Evolutionary conservation across 2,329 filamentous ascomycete species (phyloP), one percentile per base, ranked within the genome.

Genomic region (Malbranchea cinnamomea): DNA sequence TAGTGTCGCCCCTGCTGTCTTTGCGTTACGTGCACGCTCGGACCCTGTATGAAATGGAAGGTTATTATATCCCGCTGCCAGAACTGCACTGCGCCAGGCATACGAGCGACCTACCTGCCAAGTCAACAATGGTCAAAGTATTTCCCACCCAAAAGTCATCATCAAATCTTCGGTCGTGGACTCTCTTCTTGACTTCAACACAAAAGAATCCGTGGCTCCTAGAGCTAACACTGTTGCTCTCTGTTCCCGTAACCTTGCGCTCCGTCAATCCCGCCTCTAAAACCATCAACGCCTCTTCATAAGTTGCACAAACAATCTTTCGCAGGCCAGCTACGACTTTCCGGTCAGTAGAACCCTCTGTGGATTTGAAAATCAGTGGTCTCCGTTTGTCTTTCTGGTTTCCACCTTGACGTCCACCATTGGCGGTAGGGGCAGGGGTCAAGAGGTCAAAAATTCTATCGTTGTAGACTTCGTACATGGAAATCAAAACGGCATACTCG

Each of bases 381-480:
- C 85, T 72, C n/a, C 89, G 74, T 29, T 75, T 67, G 43, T 81
- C 83, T 2, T 60, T 58, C 37, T 63, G 62, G n/a, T 62, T 54
- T 16, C 54, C 58, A 16, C 56, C 54, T 37, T 60, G 48, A 23
- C 56, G 50, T 7, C 52, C 56, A 38, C 52, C 44, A 7, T 49
- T 48, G n/a, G 48, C 48, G 14, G 50, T 50, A 24, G 51, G 52
- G 4, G 52, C 50, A 6, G 72, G 47, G 11, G 66, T 79, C 1
- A 98, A 63, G 0, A 98, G 71, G 46, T 98, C 89, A 51, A 91
- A 95, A 41, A 98, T 95, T 20, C 85, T 76, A 56, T 98, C 87
- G 48, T 98, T 98, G 61, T 98, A 94, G 1, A 98, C 87, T 53
- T 98, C 89, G 54, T 95, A 95, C 85, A 98, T 98, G 31, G 84